Evolutionary conservation across 2,329 filamentous ascomycete species (phyloP), one percentile per base, ranked within the genome.

Genomic region (Grosmannia serpens): DNA sequence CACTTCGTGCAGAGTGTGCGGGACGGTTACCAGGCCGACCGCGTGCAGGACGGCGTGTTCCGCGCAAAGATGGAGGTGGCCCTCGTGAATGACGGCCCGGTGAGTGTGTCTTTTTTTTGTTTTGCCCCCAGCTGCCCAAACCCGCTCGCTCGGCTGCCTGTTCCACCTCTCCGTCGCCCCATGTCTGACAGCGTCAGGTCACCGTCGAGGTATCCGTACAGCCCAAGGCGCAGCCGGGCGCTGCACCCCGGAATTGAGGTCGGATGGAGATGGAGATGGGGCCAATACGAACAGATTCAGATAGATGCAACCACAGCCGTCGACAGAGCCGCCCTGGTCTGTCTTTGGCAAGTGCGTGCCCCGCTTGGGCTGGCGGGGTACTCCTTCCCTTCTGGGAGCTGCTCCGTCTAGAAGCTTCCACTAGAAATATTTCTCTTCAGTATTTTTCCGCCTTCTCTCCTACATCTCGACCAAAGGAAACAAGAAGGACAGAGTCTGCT

Each of bases 61-160:
- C 92, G 96, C 69, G 94, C 94, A 55, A 96, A 95, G 91, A 99
- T 99, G 94, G 87, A 97, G 68, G 92, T 99, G 60, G 87, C 88
- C 54, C 74, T 96, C 33, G 85, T 96, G 55, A 97, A 97, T 65
- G 92, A 97, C 65, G 84, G 85, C 1, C 85, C 85, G 57, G 84
- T 87, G 69, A 55, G 29, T 35, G 26, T 22, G 20, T 31, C 24
- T 1, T 35, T 33, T n/a, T 53, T n/a, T 35, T 24, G 22, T 31
- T n/a, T n/a, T n/a, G n/a, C n/a, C n/a, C n/a, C n/a, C n/a, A n/a
- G n/a, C n/a, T n/a, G n/a, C 20, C 44, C n/a, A 7, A 9, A 33
- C 10, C 31, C 31, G 10, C 35, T 4, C 35, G 7, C 29, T 38
- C 35, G 8, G 13, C 13, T 38, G 31, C 10, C 31, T 33, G 10